Base-by-base conservation (phyloP, 805 yeast species). In the Sugiyamaella boreocaroliniensis region DNA sequence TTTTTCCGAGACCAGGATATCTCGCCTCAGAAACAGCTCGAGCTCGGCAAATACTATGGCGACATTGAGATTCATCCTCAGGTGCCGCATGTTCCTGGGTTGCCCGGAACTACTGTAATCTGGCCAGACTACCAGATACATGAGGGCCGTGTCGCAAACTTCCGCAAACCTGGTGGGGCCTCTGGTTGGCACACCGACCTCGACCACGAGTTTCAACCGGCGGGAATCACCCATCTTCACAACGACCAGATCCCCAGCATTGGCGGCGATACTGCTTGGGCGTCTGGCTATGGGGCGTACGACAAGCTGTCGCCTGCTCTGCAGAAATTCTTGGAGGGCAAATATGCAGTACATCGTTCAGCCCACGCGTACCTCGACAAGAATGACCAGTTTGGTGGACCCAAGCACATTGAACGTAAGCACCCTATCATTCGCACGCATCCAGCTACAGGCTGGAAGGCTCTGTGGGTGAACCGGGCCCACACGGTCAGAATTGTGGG, bases 341-440 rank as follows among this genome's bases (percentile, higher is more conserved):
- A 73, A 58, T 67, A 68, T 32, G 77, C 77, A 32, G 64, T 73
- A 40, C 71, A 68, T 63, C 57, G 60, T 34, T 72, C 72, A 43
- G 77, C 77, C 48, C 76, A 76, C 56, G 65, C 67, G 37, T 73
- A 72, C 55, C 61, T 70, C 37, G 74, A 75, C 51, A 71, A 78
- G 54, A 67, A 73, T 19, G 55, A 51, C 19, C 81, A 80, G 19
- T 70, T 79, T 22, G 66, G 66, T 51, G 76, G 77, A n/a, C 75
- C 74, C 15, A 71, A 72, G 44, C 55, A 56, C 26, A 63, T 61
- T 19, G 66, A 64, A 19, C 58, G 62, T 12, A 64, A 61, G 54
- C 86, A 82, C 65, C 85, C 85, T 2, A 57, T 82, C 22, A 75
- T 82, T 37, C 75, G 85, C 68, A 79, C 84, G 41, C 82, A 82